Evolutionary conservation across 2,329 filamentous ascomycete species (phyloP).

Genomic region (Cladosporium sp.): DNA sequence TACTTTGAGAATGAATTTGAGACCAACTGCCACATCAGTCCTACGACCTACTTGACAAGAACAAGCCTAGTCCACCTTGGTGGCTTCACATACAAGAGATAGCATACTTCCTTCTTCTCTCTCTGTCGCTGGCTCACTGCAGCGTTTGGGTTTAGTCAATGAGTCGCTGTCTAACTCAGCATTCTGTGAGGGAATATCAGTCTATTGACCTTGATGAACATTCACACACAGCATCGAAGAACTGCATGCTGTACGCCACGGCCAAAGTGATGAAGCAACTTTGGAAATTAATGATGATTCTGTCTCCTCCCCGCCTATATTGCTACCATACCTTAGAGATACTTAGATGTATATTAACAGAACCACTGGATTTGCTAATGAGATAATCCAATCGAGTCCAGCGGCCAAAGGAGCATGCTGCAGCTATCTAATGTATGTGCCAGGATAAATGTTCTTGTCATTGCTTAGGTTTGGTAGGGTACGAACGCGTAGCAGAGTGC

Average conservation of each 20-base stretch:
- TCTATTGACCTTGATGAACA: not conserved
- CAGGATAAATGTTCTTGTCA: not conserved
- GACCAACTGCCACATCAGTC: not conserved
- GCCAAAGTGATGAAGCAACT: not conserved
- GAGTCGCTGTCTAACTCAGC: not conserved
- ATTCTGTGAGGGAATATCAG: not conserved
- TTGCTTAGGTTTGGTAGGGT: not conserved
- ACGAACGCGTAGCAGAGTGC: not conserved
- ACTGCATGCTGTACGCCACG: not conserved
- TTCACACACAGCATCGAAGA: not conserved
- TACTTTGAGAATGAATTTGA: not conserved
- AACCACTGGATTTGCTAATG: not conserved
- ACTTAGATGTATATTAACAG: not conserved
- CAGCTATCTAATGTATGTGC: not conserved
- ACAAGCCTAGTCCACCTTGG: not conserved
- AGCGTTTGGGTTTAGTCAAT: not conserved
- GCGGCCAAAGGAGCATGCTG: not conserved
- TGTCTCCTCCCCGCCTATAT: not conserved
- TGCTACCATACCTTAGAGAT: not conserved
- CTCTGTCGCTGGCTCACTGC: not conserved
- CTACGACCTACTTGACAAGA: not conserved
- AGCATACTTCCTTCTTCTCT: not conserved
- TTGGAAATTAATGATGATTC: not conserved
- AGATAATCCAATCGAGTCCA: not conserved
- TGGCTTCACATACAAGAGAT: not conserved